These are phyloP conservation scores for Leishmania aethiopica DNA, from an alignment of 208 protist genomes.

Conservation along the genomic window DNA sequence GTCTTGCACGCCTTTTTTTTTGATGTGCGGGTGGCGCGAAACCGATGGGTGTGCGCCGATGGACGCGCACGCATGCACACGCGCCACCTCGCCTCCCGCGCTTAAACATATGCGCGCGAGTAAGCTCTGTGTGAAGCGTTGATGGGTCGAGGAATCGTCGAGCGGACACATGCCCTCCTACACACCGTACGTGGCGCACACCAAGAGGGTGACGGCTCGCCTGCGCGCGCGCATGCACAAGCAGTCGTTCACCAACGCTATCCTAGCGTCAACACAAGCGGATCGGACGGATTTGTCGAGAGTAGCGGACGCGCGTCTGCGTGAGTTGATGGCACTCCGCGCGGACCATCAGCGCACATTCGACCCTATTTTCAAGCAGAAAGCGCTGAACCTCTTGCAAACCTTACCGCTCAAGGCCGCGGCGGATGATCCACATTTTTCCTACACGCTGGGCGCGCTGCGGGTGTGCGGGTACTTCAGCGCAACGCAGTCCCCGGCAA, in stretches of 20 bases:
- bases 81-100: background rate
- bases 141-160: background rate
- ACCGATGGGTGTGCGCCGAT: background rate
- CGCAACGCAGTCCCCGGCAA: constrained; percentile 37
- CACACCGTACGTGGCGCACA: constrained; percentile 46
- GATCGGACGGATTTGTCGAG: constrained; percentile 27
- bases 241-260: constrained; percentile 49
- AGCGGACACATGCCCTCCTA: constrained; percentile 1
- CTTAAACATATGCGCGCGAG: background rate
- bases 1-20: background rate
- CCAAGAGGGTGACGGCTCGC: constrained; percentile 47
- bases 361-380: constrained; percentile 39
- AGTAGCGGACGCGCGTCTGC: constrained; percentile 43
- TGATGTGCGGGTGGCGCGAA: background rate
- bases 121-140: background rate
- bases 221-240: constrained; percentile 72
- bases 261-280: constrained; percentile 20
- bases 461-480: constrained; percentile 68
- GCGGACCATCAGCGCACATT: constrained; percentile 51
- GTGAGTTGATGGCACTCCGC: constrained; percentile 44
- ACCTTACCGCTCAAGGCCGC: constrained; percentile 68
- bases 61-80: background rate
- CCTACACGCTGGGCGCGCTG: constrained; percentile 50
- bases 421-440: constrained; percentile 78
- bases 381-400: constrained; percentile 55